Percentiles rank a stretch among this genome's conserved stretches.
phyloP scores from a whole-genome alignment of 306 rosid genomes.

The Sindora glabra region DNA sequence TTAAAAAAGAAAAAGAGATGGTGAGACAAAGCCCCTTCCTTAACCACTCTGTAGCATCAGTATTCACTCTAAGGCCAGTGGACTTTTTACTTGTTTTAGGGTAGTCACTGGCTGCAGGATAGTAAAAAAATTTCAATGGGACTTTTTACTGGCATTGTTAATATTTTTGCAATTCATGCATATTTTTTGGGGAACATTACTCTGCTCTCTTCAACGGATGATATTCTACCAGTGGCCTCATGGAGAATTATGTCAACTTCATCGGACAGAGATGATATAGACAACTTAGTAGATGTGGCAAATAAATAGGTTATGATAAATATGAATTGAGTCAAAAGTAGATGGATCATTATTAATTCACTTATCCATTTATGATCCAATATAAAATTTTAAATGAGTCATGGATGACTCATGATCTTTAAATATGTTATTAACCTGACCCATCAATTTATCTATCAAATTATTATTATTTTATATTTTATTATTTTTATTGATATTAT shows the following conservation, averaged over 20 bases:
- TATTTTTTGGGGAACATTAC: conserved; percentile 32
- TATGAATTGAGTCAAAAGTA: too few species aligned
- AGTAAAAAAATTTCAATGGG: conserved; percentile 31
- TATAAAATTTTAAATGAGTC: too few species aligned
- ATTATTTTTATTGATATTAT: too few species aligned
- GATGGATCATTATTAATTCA: too few species aligned
- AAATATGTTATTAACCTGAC: too few species aligned
- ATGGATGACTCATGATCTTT: too few species aligned
- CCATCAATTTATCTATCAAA: too few species aligned
- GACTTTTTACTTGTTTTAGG: not conserved
- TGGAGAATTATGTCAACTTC: conserved; percentile 48
- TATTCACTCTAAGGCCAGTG: conserved; percentile 30
- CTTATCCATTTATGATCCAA: too few species aligned
- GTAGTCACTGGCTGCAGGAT: not conserved
- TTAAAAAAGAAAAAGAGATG: too few species aligned
- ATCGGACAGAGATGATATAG: conserved; percentile 37
- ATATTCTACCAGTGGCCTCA: conserved; percentile 51
- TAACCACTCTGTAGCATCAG: conserved; percentile 35
- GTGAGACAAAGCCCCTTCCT: conserved; percentile 19
- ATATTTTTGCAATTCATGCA: conserved; percentile 44
- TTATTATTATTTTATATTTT: too few species aligned
- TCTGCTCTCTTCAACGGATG: conserved; percentile 25
- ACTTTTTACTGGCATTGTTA: conserved; percentile 32
- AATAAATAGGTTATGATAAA: too few species aligned
- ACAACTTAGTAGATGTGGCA: too few species aligned